Conservation (phyloP, 2,329 filamentous ascomycete genomes). For the Colletotrichum brevisporum region DNA sequence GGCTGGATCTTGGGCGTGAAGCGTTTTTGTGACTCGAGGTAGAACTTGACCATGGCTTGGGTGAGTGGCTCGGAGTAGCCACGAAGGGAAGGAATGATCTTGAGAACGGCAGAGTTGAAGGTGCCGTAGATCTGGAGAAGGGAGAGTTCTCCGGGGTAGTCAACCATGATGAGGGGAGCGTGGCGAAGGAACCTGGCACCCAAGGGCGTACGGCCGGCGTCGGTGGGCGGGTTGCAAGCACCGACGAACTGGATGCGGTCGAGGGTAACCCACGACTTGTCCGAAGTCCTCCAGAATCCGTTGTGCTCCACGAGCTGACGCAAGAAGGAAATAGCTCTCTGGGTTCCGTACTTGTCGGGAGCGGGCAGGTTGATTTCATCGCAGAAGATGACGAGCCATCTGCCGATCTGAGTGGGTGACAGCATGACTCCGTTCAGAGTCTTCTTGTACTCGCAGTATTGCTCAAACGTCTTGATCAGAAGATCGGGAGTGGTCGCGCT, state of each 20-base stretch:
- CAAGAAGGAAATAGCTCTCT: constrained; percentile 96
- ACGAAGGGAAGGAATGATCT: constrained; percentile 94
- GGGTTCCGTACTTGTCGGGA: constrained; percentile 97
- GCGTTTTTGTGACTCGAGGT: constrained; percentile 91
- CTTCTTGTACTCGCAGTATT: constrained; percentile 99
- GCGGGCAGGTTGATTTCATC: constrained; percentile 99
- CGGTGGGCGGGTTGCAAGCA: constrained; percentile 97
- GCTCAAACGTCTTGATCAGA: constrained; percentile 98
- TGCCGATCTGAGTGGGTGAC: constrained; percentile 94
- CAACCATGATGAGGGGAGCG: constrained; percentile 99
- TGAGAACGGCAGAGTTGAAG: constrained; percentile 95
- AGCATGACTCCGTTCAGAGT: constrained; percentile 96
- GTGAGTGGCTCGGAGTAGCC: constrained; percentile 96
- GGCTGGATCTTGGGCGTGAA: constrained; percentile 98
- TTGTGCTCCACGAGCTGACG: constrained; percentile 98
- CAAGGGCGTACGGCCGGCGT: constrained; percentile 95
- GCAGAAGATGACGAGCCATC: constrained; percentile 98
- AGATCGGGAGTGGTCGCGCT: constrained; percentile 98
- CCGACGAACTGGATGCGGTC: constrained; percentile 99
- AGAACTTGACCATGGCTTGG: constrained; percentile 97
- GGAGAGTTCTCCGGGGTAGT: constrained; percentile 96
- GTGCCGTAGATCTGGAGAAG: constrained; percentile 98
- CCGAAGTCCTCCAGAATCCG: constrained; percentile 97
- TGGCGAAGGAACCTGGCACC: constrained; percentile 95
- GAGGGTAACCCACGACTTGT: constrained; percentile 97